These are phyloP conservation scores for Mesostigma viride DNA, from an alignment of 139 green algal genomes.

Conservation along the genomic window DNA sequence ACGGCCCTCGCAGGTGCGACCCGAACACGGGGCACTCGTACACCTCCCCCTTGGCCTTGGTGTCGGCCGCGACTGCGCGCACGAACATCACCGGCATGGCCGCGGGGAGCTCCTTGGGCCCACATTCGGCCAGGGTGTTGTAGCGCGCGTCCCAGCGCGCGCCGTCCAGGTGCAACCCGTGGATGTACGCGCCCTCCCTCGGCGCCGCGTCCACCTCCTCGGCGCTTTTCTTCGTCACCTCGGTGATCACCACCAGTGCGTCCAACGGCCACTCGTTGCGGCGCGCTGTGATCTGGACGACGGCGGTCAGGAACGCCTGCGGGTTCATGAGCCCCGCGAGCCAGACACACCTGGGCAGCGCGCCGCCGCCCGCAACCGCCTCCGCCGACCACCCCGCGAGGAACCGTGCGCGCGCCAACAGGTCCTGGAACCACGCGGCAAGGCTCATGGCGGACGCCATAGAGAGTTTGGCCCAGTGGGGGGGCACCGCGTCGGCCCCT, in stretches of 20 bases:
- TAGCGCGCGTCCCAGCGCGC: conserved; percentile 68
- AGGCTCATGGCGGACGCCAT: no score
- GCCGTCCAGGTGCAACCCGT: conserved; percentile 65
- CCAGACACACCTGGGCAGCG: no score
- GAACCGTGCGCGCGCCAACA: no score
- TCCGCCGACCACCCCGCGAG: no score
- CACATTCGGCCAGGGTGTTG: conserved; percentile 56
- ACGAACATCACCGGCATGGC: conserved; percentile 61
- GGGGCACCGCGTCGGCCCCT: no score
- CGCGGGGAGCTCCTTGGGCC: conserved; percentile 67
- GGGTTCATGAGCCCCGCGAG: conserved; percentile 74
- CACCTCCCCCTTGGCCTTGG: no score
- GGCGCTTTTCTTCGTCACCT: conserved; percentile 45
- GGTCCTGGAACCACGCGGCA: no score
- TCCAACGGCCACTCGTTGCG: conserved; percentile 68
- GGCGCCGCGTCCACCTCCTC: conserved; percentile 45
- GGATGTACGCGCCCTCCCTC: conserved; percentile 56
- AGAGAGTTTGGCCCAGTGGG: no score
- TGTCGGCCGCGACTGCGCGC: conserved; percentile 58
- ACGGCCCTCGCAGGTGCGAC: no score
- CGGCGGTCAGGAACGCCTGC: conserved; percentile 76
- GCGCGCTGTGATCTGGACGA: conserved; percentile 75
- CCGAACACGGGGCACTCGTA: no score
- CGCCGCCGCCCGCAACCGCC: no score
- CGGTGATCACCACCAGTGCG: conserved; percentile 75